Conservation (phyloP, 2,329 filamentous ascomycete genomes). For the Xylariaceae sp. region DNA sequence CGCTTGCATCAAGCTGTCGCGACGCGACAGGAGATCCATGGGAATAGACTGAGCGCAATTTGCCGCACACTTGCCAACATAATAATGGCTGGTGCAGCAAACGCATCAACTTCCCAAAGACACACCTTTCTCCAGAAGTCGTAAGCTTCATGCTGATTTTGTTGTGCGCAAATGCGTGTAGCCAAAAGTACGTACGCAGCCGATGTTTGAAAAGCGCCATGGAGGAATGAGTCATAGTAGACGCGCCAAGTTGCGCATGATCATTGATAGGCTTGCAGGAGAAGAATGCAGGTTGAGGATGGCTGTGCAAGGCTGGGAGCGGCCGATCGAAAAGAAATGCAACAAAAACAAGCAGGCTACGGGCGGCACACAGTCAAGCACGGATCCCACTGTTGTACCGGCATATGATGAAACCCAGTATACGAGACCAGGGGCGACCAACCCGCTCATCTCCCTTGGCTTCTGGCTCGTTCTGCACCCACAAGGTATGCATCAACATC, state of each 20-base stretch:
- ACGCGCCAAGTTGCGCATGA: slow-evolving; percentile 15
- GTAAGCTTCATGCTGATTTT: no score
- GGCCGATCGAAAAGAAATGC: neutral
- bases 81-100: no score
- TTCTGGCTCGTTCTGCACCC: neutral
- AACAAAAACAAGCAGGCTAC: neutral
- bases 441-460: slow-evolving; percentile 3
- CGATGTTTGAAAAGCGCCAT: slow-evolving; percentile 17
- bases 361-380: neutral
- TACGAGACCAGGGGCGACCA: slow-evolving; percentile 7
- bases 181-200: no score
- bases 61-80: no score
- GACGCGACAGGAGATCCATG: slow-evolving; percentile 6
- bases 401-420: slow-evolving; percentile 22
- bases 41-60: no score
- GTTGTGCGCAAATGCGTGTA: no score
- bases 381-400: slow-evolving; percentile 15
- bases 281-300: slow-evolving; percentile 20
- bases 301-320: slow-evolving; percentile 20
- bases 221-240: slow-evolving; percentile 23
- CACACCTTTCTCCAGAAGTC: no score
- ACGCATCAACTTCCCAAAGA: no score
- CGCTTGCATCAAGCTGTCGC: slow-evolving; percentile 20
- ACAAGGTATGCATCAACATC: neutral
- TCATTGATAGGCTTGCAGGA: slow-evolving; percentile 4